Evolutionary conservation across 2,329 filamentous ascomycete species (phyloP), one percentile per base, ranked within the genome.

Genomic region (Xylaria sp.): DNA sequence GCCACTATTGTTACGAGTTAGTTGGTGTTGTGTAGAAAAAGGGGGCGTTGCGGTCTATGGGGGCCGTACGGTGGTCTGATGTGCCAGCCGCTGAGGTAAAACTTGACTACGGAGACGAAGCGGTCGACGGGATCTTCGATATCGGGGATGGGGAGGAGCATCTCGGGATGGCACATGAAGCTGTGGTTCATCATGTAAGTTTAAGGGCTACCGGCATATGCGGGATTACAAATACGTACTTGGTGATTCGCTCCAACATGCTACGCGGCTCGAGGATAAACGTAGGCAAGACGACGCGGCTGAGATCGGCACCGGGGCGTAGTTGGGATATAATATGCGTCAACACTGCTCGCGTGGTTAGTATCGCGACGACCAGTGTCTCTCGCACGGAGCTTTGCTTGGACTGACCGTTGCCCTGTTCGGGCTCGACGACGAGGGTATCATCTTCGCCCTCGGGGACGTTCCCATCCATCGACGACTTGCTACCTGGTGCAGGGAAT

Each of bases 101-200:
- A 99, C 75, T 95, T 97, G 70, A 97, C 91, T 45, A 99, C 94
- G 13, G 92, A 90, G 24, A 97, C 86, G 69, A 99, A 99, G 71
- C 94, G 86, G 68, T 93, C 80, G 52, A 91, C 78, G 1, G 94
- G 93, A 68, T 99, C 93, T 47, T 97, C 90, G 64, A 97, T 90
- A 43, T 85, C 78, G 41, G 93, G 84, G 73, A 97, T 94, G 29
- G 89, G 88, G 4, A 99, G 85, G 26, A 99, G 87, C 68, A 92
- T 95, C 75, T 99, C 94, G 39, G 94, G 94, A 71, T 99, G 94
- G 66, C 93, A 95, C 94, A 99, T 99, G 81, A 99, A 99, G 79
- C 92, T 97, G 70, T 51, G 24, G 39, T 52, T 40, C 13, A 26
- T 44, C 17, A 29, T 20, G 60, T 61, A 39, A 64, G 64, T 38